Evolutionary conservation across 129 eudicot species (phyloP).

Genomic region (Arctium minus): DNA sequence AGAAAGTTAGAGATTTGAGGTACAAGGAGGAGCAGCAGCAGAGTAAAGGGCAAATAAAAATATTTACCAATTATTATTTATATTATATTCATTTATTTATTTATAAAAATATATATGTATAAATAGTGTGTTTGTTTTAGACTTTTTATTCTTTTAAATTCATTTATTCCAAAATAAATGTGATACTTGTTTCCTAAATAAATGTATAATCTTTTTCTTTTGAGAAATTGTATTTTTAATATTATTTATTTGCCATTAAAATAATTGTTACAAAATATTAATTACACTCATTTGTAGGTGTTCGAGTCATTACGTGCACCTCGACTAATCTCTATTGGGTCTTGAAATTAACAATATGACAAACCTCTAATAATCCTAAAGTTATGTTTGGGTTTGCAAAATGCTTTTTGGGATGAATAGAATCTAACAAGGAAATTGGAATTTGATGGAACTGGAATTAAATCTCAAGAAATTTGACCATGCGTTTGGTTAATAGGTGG

Average conservation of each 20-base stretch:
- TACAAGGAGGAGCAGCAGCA: slow-evolving; percentile 40
- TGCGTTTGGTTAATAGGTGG: too few relatives aligned
- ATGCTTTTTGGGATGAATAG: neutral
- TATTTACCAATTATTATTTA: neutral
- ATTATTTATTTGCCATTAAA: neutral
- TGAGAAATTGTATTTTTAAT: neutral
- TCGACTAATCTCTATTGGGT: too few relatives aligned
- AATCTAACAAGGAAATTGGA: neutral
- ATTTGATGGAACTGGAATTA: too few relatives aligned
- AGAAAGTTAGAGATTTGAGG: slow-evolving; percentile 55
- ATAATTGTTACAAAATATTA: neutral
- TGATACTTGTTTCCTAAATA: neutral
- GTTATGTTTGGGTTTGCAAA: neutral
- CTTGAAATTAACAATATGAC: too few relatives aligned
- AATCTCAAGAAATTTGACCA: neutral
- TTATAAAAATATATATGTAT: too few relatives aligned
- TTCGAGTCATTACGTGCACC: too few relatives aligned
- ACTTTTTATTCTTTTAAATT: neutral
- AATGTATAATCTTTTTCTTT: neutral
- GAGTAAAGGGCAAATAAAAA: slow-evolving; percentile 38
- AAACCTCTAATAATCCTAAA: neutral
- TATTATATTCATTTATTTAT: neutral
- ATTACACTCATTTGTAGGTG: too few relatives aligned
- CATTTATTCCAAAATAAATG: neutral
- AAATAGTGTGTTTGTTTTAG: neutral